Base-by-base conservation (phyloP, 2,329 filamentous ascomycete species). In the Dactylellina drechsleri region DNA sequence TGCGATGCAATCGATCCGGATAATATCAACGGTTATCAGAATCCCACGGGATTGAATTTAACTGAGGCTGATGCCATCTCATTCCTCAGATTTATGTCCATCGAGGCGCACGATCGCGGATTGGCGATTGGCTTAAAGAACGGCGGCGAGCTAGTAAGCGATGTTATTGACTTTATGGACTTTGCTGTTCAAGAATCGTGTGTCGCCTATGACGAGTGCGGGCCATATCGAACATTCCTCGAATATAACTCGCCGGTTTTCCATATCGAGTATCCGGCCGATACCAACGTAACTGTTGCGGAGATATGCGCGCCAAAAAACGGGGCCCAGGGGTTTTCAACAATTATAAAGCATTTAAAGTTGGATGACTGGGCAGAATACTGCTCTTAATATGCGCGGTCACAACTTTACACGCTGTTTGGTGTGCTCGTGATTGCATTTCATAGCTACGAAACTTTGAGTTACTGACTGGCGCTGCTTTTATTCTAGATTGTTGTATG, bases 171-270 rank as follows among this genome's bases (percentile, higher is more conserved):
- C 31, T 80, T 85, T 4, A 85, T 90, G 62, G 84, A 90, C 79
- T 92, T 90, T 82, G 85, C 84, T 5, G 89, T 92, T 78, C 90
- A 91, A 81, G 90, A 92, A 83, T 86, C 91, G 81, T 92, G 90
- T 80, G 84, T 85, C 15, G 78, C 89, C 79, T 87, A 87, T 78
- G 72, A 82, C 3, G 89, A 91, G 80, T 91, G 89, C 79, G 82
- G 82, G 41, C 84, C 81, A 1, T 91, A 88, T 80, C 81, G 82
- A 1, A 81, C 84, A 2, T 91, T 91, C 79, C 85, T 89, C 66
- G 78, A 84, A 8, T 85, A 85, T 4, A 83, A 84, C 36, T 91
- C 91, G 81, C 89, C 90, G 1, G 89, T 92, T 36, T 91, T 91
- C 80, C 87, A 91, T 79, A 90, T 92, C 76, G 90, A 92, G 82